Conservation (phyloP, 371 early-diverging fungal species). For the Nematocida parisii region DNA sequence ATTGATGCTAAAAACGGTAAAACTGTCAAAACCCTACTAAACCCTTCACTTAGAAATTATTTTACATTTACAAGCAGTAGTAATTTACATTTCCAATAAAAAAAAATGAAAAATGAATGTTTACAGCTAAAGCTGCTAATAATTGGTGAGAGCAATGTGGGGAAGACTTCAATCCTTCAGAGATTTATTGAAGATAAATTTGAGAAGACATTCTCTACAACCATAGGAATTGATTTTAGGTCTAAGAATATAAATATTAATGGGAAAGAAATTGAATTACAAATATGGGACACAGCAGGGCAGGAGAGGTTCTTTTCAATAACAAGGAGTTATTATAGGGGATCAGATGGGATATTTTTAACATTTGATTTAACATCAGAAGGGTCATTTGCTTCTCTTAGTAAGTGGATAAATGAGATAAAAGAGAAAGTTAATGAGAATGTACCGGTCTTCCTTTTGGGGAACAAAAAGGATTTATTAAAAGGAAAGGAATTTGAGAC, state of each 20-base stretch:
- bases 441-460: constrained; percentile 82
- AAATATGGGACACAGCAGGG: constrained; percentile 90
- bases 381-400: constrained; percentile 85
- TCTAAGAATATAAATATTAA: constrained; percentile 76
- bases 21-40: constrained; percentile 6
- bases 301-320: constrained; percentile 92
- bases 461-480: constrained; percentile 93
- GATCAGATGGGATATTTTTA: constrained; percentile 96
- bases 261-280: constrained; percentile 82
- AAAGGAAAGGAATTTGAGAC: not conserved
- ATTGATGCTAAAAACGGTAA: constrained; percentile 36
- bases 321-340: constrained; percentile 95
- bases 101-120: constrained; percentile 45
- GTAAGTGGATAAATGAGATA: constrained; percentile 93
- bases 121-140: constrained; percentile 67
- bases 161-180: constrained; percentile 71
- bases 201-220: constrained; percentile 60
- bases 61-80: constrained; percentile 41
- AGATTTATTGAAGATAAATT: constrained; percentile 65
- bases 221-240: constrained; percentile 67
- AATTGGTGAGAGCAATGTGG: constrained; percentile 73
- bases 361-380: constrained; percentile 89
- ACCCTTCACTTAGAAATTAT: not conserved
- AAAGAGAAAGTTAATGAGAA: constrained; percentile 83
- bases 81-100: constrained; percentile 57